These are phyloP conservation scores for Populus tomentosa DNA, from an alignment of 441 rosid genomes.

Conservation along the genomic window DNA sequence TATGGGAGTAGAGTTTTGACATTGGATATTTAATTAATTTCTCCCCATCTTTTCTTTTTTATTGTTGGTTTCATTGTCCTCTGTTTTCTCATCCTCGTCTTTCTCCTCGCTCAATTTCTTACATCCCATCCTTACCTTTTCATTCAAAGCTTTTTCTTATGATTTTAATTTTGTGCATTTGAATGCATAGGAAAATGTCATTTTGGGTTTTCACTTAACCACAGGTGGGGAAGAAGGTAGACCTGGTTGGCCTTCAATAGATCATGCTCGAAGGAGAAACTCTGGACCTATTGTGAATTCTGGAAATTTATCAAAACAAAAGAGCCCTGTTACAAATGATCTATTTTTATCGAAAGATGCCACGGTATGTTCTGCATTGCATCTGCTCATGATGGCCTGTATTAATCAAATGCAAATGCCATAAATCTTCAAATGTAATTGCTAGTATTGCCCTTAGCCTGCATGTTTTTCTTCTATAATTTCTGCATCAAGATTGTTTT, in stretches of 20 bases:
- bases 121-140: neutral
- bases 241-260: constrained; percentile 63
- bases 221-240: constrained; percentile 69
- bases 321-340: constrained; percentile 59
- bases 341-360: constrained; percentile 56
- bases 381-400: constrained; percentile 6
- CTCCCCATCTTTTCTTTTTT: neutral
- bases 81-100: neutral
- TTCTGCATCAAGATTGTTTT: neutral
- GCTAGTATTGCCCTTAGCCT: neutral
- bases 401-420: neutral
- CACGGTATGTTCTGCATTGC: constrained; percentile 34
- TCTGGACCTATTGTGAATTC: constrained; percentile 57
- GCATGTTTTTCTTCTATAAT: neutral
- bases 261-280: constrained; percentile 58
- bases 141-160: neutral
- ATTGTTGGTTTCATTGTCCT: too few species aligned
- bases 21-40: neutral
- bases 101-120: neutral
- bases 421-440: neutral
- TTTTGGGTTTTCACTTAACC: constrained; percentile 4
- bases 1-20: neutral
- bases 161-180: neutral
- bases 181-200: neutral
- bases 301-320: constrained; percentile 68